Percentiles rank a stretch among this genome's conserved stretches.
Conservation (phyloP, 1,284 basidiomycete genomes). For the Moesziomyces sp. region DNA sequence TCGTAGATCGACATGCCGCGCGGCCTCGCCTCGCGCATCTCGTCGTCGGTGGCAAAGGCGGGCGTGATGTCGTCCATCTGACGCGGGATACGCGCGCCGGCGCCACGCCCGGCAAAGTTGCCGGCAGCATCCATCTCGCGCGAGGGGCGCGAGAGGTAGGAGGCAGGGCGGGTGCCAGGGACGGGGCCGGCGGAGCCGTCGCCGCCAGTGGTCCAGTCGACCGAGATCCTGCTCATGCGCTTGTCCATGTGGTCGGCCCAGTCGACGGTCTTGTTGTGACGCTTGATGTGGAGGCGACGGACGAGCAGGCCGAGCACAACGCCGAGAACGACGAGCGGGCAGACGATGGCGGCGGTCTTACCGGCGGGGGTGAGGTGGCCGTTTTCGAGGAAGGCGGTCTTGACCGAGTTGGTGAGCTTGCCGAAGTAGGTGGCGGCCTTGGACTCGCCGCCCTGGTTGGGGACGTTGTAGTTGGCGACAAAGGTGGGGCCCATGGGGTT, state of each 20-base stretch:
- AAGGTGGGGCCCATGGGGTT: slow-evolving; percentile 63
- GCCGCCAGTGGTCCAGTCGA: slow-evolving; percentile 61
- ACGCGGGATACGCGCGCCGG: slow-evolving; percentile 46
- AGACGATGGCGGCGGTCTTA: slow-evolving; percentile 63
- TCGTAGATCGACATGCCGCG: slow-evolving; percentile 53
- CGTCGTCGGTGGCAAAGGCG: slow-evolving; percentile 37
- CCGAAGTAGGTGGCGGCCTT: slow-evolving; percentile 49
- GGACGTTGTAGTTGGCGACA: slow-evolving; percentile 56
- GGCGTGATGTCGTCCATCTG: slow-evolving; percentile 53
- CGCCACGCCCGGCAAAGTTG: slow-evolving; percentile 53
- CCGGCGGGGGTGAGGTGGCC: slow-evolving; percentile 57
- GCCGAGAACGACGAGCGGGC: slow-evolving; percentile 56
- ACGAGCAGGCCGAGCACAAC: slow-evolving; percentile 53
- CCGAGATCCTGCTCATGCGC: slow-evolving; percentile 64
- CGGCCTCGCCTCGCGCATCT: slow-evolving; percentile 54
- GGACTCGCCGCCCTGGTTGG: slow-evolving; percentile 35
- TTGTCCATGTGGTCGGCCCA: slow-evolving; percentile 66
- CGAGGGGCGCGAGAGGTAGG: slow-evolving; percentile 50
- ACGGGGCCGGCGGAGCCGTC: slow-evolving; percentile 58
- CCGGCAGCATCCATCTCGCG: slow-evolving; percentile 33
- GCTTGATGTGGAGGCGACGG: slow-evolving; percentile 64
- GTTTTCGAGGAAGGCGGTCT: slow-evolving; percentile 51
- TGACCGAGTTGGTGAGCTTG: slow-evolving; percentile 50
- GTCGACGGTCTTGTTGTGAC: slow-evolving; percentile 65
- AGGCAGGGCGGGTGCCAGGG: slow-evolving; percentile 58